Percentiles rank a stretch among this genome's conserved stretches.
Evolutionary conservation across 805 yeast species (phyloP).

Genomic region (Myxozyma neglecta): DNA sequence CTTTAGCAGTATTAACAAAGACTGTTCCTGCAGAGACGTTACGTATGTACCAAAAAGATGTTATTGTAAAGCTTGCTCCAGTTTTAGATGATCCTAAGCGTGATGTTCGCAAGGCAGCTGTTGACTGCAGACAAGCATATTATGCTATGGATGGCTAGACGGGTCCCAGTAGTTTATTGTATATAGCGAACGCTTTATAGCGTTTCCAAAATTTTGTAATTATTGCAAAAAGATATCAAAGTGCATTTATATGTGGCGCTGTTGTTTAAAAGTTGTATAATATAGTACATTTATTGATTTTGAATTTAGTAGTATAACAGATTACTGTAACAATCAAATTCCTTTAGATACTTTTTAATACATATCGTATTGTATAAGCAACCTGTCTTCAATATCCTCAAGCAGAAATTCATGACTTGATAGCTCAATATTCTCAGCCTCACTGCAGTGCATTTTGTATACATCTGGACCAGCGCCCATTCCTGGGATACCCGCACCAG

Average conservation of each 20-base stretch:
- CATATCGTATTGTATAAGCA: slow-evolving; percentile 34
- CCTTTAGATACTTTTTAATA: neutral
- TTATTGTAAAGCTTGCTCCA: slow-evolving; percentile 50
- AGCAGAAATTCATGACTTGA: slow-evolving; percentile 57
- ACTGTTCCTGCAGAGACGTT: slow-evolving; percentile 45
- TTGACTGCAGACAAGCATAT: slow-evolving; percentile 75
- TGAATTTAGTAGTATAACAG: neutral
- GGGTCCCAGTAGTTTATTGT: neutral
- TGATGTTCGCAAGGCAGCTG: slow-evolving; percentile 69
- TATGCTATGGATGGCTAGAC: slow-evolving; percentile 44
- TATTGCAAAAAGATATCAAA: neutral
- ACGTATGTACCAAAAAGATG: slow-evolving; percentile 52
- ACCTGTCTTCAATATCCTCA: slow-evolving; percentile 61
- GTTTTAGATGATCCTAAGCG: slow-evolving; percentile 75
- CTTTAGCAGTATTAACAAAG: slow-evolving; percentile 52
- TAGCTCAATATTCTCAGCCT: slow-evolving; percentile 74
- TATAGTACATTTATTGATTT: neutral
- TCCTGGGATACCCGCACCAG: slow-evolving; percentile 55
- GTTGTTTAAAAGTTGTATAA: neutral
- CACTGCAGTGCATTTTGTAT: slow-evolving; percentile 61
- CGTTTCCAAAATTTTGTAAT: neutral
- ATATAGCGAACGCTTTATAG: neutral
- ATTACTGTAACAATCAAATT: neutral
- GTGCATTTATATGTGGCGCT: slow-evolving; percentile 6
- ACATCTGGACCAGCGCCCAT: slow-evolving; percentile 55